Evolutionary conservation across 129 eudicot genomes (phyloP), one percentile per base, ranked within the genome.

Genomic region (Heracleum sosnowskyi): DNA sequence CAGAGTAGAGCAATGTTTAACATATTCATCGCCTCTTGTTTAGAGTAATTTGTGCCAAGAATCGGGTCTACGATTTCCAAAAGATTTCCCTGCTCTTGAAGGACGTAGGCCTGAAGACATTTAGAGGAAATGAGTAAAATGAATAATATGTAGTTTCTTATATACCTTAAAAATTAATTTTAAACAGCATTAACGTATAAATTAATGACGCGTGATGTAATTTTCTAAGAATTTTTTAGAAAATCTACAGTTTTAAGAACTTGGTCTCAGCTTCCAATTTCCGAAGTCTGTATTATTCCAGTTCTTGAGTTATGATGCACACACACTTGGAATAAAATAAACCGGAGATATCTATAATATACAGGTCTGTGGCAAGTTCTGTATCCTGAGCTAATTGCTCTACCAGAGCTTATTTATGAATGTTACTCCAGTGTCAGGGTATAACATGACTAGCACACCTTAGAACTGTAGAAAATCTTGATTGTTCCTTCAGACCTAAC

Each of bases 11-110:
- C 72, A 28, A 66, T 66, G 72, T 31, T 66, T 66, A 66, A 12
- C 35, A 66, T 66, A 66, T 66, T 33, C 40, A 66, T 66, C 72
- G 72, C 72, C 40, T 66, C 72, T 66, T 3, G 37, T 66, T 66
- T 66, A 24, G 72, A 31, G 72, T 66, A 66, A 16, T 31, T 31
- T 33, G 39, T 66, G 22, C 72, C 72, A 13, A 66, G 72, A 66
- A 66, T 33, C 4, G 72, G 72, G 40, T 66, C 72, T 66, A 66
- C 72, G 5, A 66, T 4, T 66, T 31, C 9, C 40, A 66, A 31
- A 16, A 66, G 72, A 31, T 66, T 66, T 31, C 11, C 72, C 11
- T 66, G 72, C 72, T 66, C 72, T 31, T 66, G 72, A 66, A 66
- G 72, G 22, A 66, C 24, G 24, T 16, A 31, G 24, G 72, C 72